Percentiles rank a stretch among this genome's conserved stretches.
Evolutionary conservation across 2,329 filamentous ascomycete genomes (phyloP).

Genomic region (Hymenoscyphus infarciens): DNA sequence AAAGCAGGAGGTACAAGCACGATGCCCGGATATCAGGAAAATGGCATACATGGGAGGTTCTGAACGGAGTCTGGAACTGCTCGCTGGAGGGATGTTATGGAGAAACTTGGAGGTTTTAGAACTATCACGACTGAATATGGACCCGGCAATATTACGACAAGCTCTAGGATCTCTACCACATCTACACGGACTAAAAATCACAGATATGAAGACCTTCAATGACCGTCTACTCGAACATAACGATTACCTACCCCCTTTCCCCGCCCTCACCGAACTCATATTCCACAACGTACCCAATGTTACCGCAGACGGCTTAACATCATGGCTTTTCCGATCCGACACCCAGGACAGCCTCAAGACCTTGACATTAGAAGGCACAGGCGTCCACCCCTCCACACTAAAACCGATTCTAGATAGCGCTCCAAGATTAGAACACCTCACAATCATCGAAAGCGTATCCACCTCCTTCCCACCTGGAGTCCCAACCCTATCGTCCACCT

Average conservation of each 20-base stretch:
- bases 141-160: slow-evolving; percentile 66
- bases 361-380: slow-evolving; percentile 69
- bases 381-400: slow-evolving; percentile 51
- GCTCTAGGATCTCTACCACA: slow-evolving; percentile 64
- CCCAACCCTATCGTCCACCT: slow-evolving; percentile 63
- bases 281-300: slow-evolving; percentile 69
- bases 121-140: slow-evolving; percentile 63
- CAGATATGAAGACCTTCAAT: slow-evolving; percentile 65
- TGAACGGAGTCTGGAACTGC: slow-evolving; percentile 70
- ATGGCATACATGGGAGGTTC: slow-evolving; percentile 81
- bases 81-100: slow-evolving; percentile 66
- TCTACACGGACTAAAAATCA: slow-evolving; percentile 72
- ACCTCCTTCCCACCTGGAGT: slow-evolving; percentile 55
- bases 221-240: slow-evolving; percentile 71
- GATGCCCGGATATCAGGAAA: slow-evolving; percentile 80
- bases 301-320: slow-evolving; percentile 65
- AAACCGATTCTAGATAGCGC: slow-evolving; percentile 42
- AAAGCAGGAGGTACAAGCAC: slow-evolving; percentile 77
- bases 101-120: slow-evolving; percentile 69
- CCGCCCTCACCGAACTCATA: slow-evolving; percentile 68
- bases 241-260: slow-evolving; percentile 67
- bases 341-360: slow-evolving; percentile 57
- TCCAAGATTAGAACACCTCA: slow-evolving; percentile 43
- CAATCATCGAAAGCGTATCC: slow-evolving; percentile 53
- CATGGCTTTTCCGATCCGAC: slow-evolving; percentile 63